Base-by-base conservation (phyloP, 441 rosid species). In the Populus trichocarpa region DNA sequence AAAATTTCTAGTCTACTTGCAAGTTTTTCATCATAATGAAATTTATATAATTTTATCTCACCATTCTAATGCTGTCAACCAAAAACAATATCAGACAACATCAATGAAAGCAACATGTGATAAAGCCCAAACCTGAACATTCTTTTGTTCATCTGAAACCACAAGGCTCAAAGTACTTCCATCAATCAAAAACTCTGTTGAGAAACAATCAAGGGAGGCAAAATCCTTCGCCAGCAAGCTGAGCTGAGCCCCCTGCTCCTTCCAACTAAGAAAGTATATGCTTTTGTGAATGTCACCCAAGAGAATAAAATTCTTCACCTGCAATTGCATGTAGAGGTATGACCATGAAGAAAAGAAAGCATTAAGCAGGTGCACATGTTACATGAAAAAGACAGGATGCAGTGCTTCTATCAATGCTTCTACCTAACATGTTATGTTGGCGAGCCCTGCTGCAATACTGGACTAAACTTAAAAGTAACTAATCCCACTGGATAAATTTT, bases 231-330 rank as follows among this genome's bases (percentile, higher is more conserved):
- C 98, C 88, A 96, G 83, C 85, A 94, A 88, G 85, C 75, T 92
- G 77, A 96, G 97, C 81, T 94, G 98, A 81, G 99, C 90, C 72
- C 98, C 99, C 84, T 94, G 95, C 86, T 96, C 99, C 85, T 93
- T 96, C 99, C 99, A 96, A 84, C 87, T 93, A 76, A 96, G 96
- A 83, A 96, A 96, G 87, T 93, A 92, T 82, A 94, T 91, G 85
- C 99, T 94, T 87, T 92, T 89, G 86, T 96, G 98, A 86, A 93
- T 81, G 75, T 96, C 99, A 38, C 99, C 96, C 78, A 94, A 87
- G 26, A 93, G 90, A 81, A 93, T 90, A 75, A 93, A 93, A 86
- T 90, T 93, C 86, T 93, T 93, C 74, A 96, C 99, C 99, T 96
- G 92, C 77, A 76, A 83, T 18, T 23, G 71, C 32, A 69, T 66